Evolutionary conservation across 179 eudicot genomes (phyloP), one percentile per base, ranked within the genome.

Genomic region (Spinacia oleracea): DNA sequence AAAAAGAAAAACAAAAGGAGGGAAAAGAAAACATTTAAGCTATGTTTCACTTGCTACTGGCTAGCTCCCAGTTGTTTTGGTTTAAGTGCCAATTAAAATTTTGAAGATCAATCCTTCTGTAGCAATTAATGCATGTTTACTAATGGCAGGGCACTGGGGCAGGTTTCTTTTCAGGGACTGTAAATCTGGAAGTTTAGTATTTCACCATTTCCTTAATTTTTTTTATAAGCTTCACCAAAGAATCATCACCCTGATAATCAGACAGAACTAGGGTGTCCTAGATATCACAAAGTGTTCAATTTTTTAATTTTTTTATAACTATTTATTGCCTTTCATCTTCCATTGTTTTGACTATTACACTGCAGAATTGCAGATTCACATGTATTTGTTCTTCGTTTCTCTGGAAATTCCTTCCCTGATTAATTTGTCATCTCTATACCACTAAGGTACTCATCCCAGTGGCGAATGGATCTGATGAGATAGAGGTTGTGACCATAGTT

Each of bases 401-500:
- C 59, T 20, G 5, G 27, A 70, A 43, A 64, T 35, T 18, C 16
- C 45, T n/a, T 38, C 53, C 9, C 29, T 80, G 69, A 27, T 56
- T 25, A 34, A 51, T 6, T 31, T 72, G 45, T 20, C 77, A 48
- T 12, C 25, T 51, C 9, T 55, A 64, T 80, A 50, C 32, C 76
- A 20, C 65, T 20, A 81, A 96, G 99, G 99, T 90, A 76, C 94
- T 96, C 64, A 82, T 96, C 78, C 99, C 98, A n/a, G 87, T 96
- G 82, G 96, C 96, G 29, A 89, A 89, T 86, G 98, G 98, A 42
- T 90, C 85, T 45, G 93, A 91, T 83, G 96, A 85, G 76, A 88
- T 89, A 83, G 98, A 96, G 81, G 87, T 92, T 75, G 91, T 87
- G 53, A 87, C 90, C 16, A 77, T 91, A 72, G 88, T 85, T 71